Evolutionary conservation across 139 green algal species (phyloP), one percentile per base, ranked within the genome.

Genomic region (Parachlorella kessleri): DNA sequence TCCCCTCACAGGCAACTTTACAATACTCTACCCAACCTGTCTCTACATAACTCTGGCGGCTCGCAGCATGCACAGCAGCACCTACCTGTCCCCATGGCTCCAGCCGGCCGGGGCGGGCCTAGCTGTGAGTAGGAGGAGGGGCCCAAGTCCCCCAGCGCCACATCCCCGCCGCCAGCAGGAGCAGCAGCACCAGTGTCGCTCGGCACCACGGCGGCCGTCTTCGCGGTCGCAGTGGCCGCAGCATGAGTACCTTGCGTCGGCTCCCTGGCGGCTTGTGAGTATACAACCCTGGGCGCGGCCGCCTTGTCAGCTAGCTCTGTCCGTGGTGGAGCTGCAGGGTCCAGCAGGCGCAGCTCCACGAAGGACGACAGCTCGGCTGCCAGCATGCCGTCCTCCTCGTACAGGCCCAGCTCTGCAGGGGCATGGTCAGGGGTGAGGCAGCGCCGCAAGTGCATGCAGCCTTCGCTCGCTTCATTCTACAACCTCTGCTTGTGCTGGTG

Each of bases 311-410:
- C n/a, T n/a, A n/a, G n/a, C n/a, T n/a, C n/a, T n/a, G n/a, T n/a
- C n/a, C n/a, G n/a, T n/a, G n/a, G n/a, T n/a, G n/a, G n/a, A n/a
- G n/a, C n/a, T 6, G 6, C 59, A 26, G 18, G 32, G 30, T 72
- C n/a, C 77, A 78, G 2, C 37, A 83, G 23, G 39, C 68, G 74
- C 75, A 84, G 55, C 67, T 84, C 73, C 74, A 79, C 76, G 37
- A 86, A 77, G 6, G 70, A 37, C 23, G 77, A 38, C 28, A 78
- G 63, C 66, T 82, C 53, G 8, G 72, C 75, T 1, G 65, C 53
- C 7, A 87, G 72, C 7, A 75, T 32, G 4, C 82, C 82, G 0
- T 68, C 63, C 41, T 87, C 82, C 24, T 86, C 70, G 32, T 87
- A 87, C 64, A 38, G 40, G 40, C 73, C 73, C 64, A 35, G 26